phyloP scores from a whole-genome alignment of 2,329 filamentous ascomycete genomes.

The Hypocrella siamensis region DNA sequence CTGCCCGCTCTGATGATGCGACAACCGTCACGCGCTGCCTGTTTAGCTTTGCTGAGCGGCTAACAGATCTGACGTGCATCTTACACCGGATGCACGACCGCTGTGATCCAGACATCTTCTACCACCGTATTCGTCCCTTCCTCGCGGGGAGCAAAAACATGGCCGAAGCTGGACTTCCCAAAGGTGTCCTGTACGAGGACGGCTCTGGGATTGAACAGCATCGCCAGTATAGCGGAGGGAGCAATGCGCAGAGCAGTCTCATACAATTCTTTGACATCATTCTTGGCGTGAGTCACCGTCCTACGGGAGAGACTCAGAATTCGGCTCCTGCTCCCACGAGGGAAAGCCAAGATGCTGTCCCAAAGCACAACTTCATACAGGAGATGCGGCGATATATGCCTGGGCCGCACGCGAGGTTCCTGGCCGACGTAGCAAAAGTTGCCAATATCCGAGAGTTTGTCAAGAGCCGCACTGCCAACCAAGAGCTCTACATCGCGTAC shows the following conservation, averaged over 20 bases:
- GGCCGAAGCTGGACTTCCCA: constrained; percentile 78
- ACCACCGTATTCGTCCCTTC: constrained; percentile 89
- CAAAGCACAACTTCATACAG: constrained; percentile 70
- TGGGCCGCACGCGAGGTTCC: constrained; percentile 75
- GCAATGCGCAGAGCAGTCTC: constrained; percentile 90
- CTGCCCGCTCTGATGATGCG: constrained; percentile 55
- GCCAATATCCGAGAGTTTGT: constrained; percentile 84
- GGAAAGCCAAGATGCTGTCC: constrained; percentile 24
- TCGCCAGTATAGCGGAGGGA: constrained; percentile 80
- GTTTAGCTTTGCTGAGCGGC: constrained; percentile 66
- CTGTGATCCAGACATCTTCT: constrained; percentile 90
- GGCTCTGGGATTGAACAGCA: constrained; percentile 53
- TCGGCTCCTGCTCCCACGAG: constrained; percentile 19
- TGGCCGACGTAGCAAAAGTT: constrained; percentile 62
- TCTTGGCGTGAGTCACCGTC: constrained; percentile 76
- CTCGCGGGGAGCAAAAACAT: constrained; percentile 96
- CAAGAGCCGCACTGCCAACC: constrained; percentile 41
- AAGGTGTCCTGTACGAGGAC: constrained; percentile 77
- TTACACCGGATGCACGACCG: constrained; percentile 87
- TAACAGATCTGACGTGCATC: constrained; percentile 69
- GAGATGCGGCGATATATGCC: constrained; percentile 99
- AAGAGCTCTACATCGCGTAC: constrained; percentile 61
- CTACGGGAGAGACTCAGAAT: constrained; percentile 58
- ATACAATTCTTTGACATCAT: constrained; percentile 96
- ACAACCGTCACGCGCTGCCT: constrained; percentile 61